Percentiles rank a stretch among this genome's conserved stretches.
Evolutionary conservation across 805 yeast species (phyloP).

Genomic region (Vanderwaltozyma yarrowii): DNA sequence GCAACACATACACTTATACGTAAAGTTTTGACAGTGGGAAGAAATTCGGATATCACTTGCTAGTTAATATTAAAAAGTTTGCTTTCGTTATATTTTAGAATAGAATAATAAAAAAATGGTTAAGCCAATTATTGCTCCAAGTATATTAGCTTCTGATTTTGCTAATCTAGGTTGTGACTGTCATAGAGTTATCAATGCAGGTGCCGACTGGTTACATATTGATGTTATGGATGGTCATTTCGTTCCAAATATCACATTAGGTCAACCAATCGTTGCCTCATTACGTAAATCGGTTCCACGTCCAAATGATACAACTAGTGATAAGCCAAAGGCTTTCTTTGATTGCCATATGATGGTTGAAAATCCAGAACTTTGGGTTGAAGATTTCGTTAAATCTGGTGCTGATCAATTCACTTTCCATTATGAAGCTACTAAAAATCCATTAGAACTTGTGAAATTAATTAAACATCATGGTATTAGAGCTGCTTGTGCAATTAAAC

Average conservation of each 20-base stretch:
- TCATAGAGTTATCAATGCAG: constrained; percentile 62
- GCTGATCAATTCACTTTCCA: constrained; percentile 96
- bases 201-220: constrained; percentile 95
- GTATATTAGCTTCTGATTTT: constrained; percentile 87
- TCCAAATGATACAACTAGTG: constrained; percentile 32
- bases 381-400: constrained; percentile 83
- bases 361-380: constrained; percentile 87
- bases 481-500: constrained; percentile 92
- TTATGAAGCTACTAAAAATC: constrained; percentile 81
- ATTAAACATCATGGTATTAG: constrained; percentile 77
- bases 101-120: constrained; percentile 40
- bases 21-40: too few relatives aligned
- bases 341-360: constrained; percentile 99
- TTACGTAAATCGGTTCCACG: constrained; percentile 72
- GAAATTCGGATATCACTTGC: too few relatives aligned
- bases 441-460: constrained; percentile 57
- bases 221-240: constrained; percentile 99
- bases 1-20: too few relatives aligned
- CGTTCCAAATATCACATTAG: constrained; percentile 92
- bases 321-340: constrained; percentile 45
- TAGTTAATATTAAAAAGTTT: too few relatives aligned
- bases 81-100: too few relatives aligned
- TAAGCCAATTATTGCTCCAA: constrained; percentile 82
- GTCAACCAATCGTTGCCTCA: constrained; percentile 78
- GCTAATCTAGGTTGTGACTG: constrained; percentile 84